Evolutionary conservation across 345 rosid species (phyloP).

Genomic region (Eucalyptus polyanthemos): DNA sequence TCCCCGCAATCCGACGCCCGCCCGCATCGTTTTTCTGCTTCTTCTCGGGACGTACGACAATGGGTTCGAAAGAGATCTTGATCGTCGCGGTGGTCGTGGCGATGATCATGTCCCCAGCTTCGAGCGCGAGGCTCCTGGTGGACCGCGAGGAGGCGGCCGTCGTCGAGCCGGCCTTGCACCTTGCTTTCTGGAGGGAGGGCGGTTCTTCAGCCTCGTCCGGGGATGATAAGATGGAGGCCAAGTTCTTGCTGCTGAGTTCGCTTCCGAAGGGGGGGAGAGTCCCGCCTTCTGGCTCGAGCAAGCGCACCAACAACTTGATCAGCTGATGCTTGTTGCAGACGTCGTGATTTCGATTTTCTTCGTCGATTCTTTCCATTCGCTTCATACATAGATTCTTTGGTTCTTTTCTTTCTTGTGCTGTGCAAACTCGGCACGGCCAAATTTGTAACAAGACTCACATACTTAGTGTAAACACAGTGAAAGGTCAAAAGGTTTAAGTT

Average conservation of each 20-base stretch:
- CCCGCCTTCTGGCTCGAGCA: constrained; percentile 21
- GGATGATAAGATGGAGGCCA: not conserved
- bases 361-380: not conserved
- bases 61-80: not conserved
- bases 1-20: not conserved
- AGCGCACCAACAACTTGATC: not conserved
- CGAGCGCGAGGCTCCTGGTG: not conserved
- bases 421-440: not conserved
- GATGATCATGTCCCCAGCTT: not conserved
- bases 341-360: not conserved
- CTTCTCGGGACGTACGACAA: not conserved
- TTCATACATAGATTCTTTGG: not conserved
- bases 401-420: not conserved
- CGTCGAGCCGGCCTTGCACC: not conserved
- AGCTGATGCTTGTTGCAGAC: not conserved
- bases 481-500: not conserved
- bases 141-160: not conserved
- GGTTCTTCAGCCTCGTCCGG: not conserved
- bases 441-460: not conserved
- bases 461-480: not conserved
- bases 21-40: not conserved
- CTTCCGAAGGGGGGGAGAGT: constrained; percentile 14
- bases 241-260: constrained; percentile 6
- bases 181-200: not conserved
- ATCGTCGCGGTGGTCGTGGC: not conserved